phyloP scores from a whole-genome alignment of 805 yeast genomes.

The Crinitomyces ghanaensis region DNA sequence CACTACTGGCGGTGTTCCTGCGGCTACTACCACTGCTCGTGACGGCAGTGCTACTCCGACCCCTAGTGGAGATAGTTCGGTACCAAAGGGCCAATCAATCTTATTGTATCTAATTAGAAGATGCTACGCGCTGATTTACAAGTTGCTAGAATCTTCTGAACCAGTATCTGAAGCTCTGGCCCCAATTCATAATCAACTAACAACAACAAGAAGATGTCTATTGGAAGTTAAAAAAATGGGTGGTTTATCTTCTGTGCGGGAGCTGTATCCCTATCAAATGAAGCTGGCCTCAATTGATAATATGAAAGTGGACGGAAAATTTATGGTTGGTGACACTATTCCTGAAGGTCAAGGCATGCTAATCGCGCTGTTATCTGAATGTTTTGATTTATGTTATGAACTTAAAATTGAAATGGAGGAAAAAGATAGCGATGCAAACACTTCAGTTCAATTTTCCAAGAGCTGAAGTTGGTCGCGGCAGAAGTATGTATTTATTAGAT shows the following conservation, averaged over 20 bases:
- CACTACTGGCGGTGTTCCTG: no score
- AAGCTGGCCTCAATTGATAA: conserved; percentile 86
- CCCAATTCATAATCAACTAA: conserved; percentile 85
- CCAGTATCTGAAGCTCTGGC: conserved; percentile 92
- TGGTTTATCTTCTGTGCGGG: conserved; percentile 78
- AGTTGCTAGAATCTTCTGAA: conserved; percentile 80
- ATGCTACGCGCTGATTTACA: conserved; percentile 83
- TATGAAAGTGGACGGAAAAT: conserved; percentile 81
- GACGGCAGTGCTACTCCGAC: background rate
- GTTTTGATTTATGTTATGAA: conserved; percentile 89
- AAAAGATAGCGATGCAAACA: conserved; percentile 26
- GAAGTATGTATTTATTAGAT: no score
- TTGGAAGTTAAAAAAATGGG: conserved; percentile 87
- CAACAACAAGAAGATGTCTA: conserved; percentile 83
- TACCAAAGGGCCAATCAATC: conserved; percentile 28
- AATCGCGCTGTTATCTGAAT: conserved; percentile 80
- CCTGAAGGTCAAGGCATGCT: conserved; percentile 99
- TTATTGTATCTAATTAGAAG: conserved; percentile 72
- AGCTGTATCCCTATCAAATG: conserved; percentile 91
- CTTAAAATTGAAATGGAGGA: conserved; percentile 76
- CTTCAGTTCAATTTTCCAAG: background rate
- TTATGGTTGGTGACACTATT: conserved; percentile 72
- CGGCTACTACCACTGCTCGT: conserved; percentile 2
- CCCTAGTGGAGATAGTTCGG: conserved; percentile 5
- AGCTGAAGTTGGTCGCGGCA: background rate